A percentile compares a stretch with the other conserved stretches of the same genome.
These are phyloP conservation scores for Staphylotrichum tortipilum DNA, from an alignment of 495 filamentous ascomycete genomes.

Conservation along the genomic window DNA sequence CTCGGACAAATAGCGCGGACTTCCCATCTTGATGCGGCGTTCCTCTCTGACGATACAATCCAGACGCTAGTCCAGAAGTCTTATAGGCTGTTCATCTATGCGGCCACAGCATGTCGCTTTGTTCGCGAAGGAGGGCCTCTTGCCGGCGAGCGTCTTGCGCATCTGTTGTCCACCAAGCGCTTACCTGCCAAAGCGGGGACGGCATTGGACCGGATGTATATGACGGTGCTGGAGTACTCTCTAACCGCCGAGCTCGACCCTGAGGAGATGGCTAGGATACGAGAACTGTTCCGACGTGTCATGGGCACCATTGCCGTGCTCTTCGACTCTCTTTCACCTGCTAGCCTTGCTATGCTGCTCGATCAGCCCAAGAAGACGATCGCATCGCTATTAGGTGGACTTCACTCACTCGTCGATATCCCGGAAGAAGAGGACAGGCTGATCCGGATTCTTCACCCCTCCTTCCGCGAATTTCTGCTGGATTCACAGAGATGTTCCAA, in stretches of 20 bases:
- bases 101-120: not conserved
- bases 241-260: not conserved
- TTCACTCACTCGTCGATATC: not conserved
- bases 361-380: not conserved
- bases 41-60: not conserved
- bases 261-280: not conserved
- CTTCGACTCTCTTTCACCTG: not conserved
- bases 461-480: conserved; percentile 3
- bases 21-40: not conserved
- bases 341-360: not conserved
- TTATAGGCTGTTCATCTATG: not conserved
- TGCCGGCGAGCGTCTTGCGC: not conserved
- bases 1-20: not conserved
- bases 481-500: not conserved
- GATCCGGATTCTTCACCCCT: not conserved
- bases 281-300: not conserved
- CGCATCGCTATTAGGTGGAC: not conserved
- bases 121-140: not conserved
- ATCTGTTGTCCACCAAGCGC: not conserved
- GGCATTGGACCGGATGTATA: not conserved
- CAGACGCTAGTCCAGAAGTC: not conserved
- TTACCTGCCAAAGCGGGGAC: not conserved
- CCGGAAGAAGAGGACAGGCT: not conserved
- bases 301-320: not conserved
- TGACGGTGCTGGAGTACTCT: not conserved